Base-by-base conservation (phyloP, 2,329 filamentous ascomycete species). In the Didymella pinodella region DNA sequence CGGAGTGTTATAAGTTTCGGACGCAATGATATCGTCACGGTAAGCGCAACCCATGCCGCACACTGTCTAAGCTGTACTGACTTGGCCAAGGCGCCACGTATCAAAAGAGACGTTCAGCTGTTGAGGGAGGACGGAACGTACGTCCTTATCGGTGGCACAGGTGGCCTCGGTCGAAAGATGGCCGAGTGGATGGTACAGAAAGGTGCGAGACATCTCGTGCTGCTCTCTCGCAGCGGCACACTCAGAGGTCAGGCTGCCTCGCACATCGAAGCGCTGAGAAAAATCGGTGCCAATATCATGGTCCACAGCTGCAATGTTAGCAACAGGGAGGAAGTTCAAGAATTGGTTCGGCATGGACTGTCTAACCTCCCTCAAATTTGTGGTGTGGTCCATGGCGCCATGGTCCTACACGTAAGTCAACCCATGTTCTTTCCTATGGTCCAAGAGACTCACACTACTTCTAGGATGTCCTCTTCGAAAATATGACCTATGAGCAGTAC, bases 131-230 rank as follows among this genome's bases (percentile, higher is more conserved):
- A 73, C 36, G 67, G 67, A 2, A 66, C 72, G 2, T 75, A 74
- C 49, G 22, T 75, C 7, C 56, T 75, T 4, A 65, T 67, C 28
- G 71, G 72, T 31, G 72, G 71, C 4, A 64, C 64, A 2, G 72
- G 73, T 2, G 72, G 71, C 5, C 48, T 75, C 22, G 73, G 72
- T 4, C 66, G 73, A 2, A 63, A 62, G 26, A 68, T 75, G 40
- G 60, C 66, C 7, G 59, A 51, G 29, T 71, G 66, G 67, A 69
- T 75, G 69, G 61, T 65, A 4, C 44, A 46, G 3, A 63, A 63
- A 32, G 73, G 72, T 12, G 73, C 71, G 0, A 59, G 60, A 26
- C 55, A 69, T 43, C 57, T 75, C 20, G 61, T 69, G 2, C 54
- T 74, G 14, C 54, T 69, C 1, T 73, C 70, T 3, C 55, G 65